Evolutionary conservation across 352 stramenopile species (phyloP), one percentile per base, ranked within the genome.

Genomic region (Globisporangium rhizosaccharum): DNA sequence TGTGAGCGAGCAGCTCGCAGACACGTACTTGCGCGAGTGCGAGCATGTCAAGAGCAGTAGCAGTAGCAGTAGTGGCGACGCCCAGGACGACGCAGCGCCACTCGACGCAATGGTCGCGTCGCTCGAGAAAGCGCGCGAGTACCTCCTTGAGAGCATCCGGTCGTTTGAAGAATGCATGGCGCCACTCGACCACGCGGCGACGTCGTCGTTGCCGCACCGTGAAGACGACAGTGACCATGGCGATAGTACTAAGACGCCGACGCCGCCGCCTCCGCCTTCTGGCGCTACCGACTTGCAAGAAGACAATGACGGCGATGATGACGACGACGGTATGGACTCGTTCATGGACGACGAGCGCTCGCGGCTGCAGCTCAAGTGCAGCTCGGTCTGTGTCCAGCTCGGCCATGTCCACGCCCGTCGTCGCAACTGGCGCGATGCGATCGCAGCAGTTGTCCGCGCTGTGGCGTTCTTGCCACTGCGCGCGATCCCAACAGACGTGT

Each of bases 281-380:
- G 25, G 23, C 3, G 45, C 10, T 3, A 28, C 77, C n/a, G 62
- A 73, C 11, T 64, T 66, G 54, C 56, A 56, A 20, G 48, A 50
- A 3, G 61, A 65, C 47, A 59, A 63, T 14, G 58, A 61, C 41
- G 62, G 62, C 56, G 62, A 66, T 12, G 66, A 74, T 48, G 77
- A 76, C 25, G 67, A 75, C 0, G 67, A 66, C 25, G 61, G 62
- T 12, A 79, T 93, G 67, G 70, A 71, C 11, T 71, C 51, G 8
- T 94, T 92, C 54, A 88, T 94, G 79, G 65, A 84, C 28, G 85
- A 94, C 68, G 85, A 94, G 62, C 62, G 88, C 26, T 65, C 61
- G 17, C 77, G 85, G 7, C 66, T 94, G 11, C 71, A 87, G 62
- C 62, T 92, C 4, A 94, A 94, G 61, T 88, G 76, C 56, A 83